phyloP scores from a whole-genome alignment of 805 yeast genomes.

The Kazachstania bromeliacearum region DNA sequence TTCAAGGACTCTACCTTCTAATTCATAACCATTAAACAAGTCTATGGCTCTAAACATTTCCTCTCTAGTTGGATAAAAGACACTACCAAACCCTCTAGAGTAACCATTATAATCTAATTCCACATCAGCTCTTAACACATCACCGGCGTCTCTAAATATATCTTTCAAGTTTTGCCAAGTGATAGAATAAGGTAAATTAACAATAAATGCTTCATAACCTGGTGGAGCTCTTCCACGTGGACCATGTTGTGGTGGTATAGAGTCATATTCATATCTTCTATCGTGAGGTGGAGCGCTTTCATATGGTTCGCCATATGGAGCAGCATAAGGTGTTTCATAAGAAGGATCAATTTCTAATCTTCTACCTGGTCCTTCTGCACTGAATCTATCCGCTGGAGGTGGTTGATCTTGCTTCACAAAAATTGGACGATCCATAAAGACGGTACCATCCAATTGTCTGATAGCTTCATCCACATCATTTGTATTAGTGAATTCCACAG shows the following conservation, averaged over 20 bases:
- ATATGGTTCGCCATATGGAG: background rate
- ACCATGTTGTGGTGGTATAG: no score
- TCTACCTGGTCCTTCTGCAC: constrained; percentile 30
- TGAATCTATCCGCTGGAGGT: constrained; percentile 62
- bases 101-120: constrained; percentile 54
- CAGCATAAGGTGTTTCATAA: background rate
- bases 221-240: constrained; percentile 1
- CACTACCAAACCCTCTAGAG: constrained; percentile 77
- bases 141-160: constrained; percentile 67
- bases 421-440: constrained; percentile 65
- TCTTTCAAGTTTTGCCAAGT: constrained; percentile 84
- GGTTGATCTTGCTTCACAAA: constrained; percentile 88
- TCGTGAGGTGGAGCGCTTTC: background rate
- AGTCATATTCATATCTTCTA: constrained; percentile 7
- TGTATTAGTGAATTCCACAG: constrained; percentile 66
- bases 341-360: constrained; percentile 3
- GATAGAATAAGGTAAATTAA: constrained; percentile 70
- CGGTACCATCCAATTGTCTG: constrained; percentile 51
- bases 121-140: constrained; percentile 72
- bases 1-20: constrained; percentile 15
- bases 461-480: constrained; percentile 68
- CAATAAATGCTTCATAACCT: constrained; percentile 57
- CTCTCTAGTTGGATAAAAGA: constrained; percentile 55
- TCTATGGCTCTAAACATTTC: constrained; percentile 65
- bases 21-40: constrained; percentile 60